Conservation (phyloP, 805 yeast species). For the Candida nonsorbophila region DNA sequence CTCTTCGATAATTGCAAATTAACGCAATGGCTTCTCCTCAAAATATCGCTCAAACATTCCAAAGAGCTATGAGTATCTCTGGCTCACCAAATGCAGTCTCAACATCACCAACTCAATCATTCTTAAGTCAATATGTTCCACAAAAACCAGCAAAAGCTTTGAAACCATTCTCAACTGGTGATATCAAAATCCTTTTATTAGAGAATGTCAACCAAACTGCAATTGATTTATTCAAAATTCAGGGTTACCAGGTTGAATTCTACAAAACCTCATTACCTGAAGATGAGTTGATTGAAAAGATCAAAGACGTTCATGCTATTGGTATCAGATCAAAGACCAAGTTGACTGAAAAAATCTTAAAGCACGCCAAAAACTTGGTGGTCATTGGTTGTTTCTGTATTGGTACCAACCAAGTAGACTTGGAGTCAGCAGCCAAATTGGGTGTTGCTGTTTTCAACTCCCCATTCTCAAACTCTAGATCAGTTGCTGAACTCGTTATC, state of each 20-base stretch:
- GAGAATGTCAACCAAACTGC: conserved; percentile 96
- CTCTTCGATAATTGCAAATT: not conserved
- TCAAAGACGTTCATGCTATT: conserved; percentile 89
- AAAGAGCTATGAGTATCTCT: conserved; percentile 48
- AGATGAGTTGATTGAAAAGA: conserved; percentile 90
- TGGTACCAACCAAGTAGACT: conserved; percentile 97
- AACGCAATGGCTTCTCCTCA: conserved; percentile 62
- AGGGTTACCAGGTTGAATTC: conserved; percentile 97
- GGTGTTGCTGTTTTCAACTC: conserved; percentile 98
- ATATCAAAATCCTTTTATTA: conserved; percentile 81
- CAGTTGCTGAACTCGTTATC: conserved; percentile 96
- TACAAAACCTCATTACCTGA: conserved; percentile 85
- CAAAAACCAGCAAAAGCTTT: conserved; percentile 60
- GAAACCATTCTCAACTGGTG: conserved; percentile 94
- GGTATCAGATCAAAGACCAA: conserved; percentile 98
- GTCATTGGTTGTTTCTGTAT: conserved; percentile 98
- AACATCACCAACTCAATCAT: conserved; percentile 78
- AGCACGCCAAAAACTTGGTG: conserved; percentile 84
- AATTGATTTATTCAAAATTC: conserved; percentile 71
- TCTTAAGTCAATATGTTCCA: conserved; percentile 47
- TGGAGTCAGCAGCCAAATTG: conserved; percentile 81
- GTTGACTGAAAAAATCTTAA: conserved; percentile 70
- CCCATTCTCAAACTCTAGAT: conserved; percentile 96
- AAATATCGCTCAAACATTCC: conserved; percentile 59
- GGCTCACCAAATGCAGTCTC: conserved; percentile 69